phyloP scores from a whole-genome alignment of 192 early-diverging fungal species.

The Linnemannia hyalina region DNA sequence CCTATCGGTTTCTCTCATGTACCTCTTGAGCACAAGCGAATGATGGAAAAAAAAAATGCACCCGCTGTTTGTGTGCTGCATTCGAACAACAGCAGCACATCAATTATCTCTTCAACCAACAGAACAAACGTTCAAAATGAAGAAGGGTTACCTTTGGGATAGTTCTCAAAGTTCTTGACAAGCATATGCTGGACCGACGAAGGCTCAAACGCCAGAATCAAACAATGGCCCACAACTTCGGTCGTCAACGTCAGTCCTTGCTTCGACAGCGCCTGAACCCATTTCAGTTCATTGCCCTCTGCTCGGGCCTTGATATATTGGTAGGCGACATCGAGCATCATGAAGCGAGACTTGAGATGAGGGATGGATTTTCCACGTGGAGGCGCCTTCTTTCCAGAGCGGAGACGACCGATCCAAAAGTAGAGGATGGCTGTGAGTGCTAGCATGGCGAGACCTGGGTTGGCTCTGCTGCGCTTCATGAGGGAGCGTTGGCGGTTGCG shows the following conservation, averaged over 20 bases:
- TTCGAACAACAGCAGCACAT: neutral
- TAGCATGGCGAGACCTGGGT: conserved; percentile 43
- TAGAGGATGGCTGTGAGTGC: conserved; percentile 45
- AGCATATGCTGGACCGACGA: conserved; percentile 55
- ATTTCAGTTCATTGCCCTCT: conserved; percentile 44
- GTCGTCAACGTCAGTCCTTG: conserved; percentile 41
- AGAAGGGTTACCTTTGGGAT: conserved; percentile 44
- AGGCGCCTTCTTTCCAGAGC: conserved; percentile 29
- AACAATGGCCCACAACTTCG: conserved; percentile 26
- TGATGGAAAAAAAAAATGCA: neutral
- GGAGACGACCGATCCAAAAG: conserved; percentile 51
- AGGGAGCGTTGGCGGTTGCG: conserved; percentile 25
- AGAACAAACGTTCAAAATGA: neutral
- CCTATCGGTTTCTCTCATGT: neutral
- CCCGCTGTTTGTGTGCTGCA: neutral
- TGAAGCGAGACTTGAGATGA: conserved; percentile 27
- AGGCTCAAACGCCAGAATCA: conserved; percentile 54
- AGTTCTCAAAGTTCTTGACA: conserved; percentile 59
- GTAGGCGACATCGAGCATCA: conserved; percentile 35
- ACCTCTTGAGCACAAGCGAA: neutral
- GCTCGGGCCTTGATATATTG: conserved; percentile 31
- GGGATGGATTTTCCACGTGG: conserved; percentile 37
- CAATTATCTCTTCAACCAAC: neutral
- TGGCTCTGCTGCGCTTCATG: conserved; percentile 45
- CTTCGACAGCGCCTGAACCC: conserved; percentile 33